Base-by-base conservation (phyloP, 495 filamentous ascomycete species). In the Penicillium bialowiezense region DNA sequence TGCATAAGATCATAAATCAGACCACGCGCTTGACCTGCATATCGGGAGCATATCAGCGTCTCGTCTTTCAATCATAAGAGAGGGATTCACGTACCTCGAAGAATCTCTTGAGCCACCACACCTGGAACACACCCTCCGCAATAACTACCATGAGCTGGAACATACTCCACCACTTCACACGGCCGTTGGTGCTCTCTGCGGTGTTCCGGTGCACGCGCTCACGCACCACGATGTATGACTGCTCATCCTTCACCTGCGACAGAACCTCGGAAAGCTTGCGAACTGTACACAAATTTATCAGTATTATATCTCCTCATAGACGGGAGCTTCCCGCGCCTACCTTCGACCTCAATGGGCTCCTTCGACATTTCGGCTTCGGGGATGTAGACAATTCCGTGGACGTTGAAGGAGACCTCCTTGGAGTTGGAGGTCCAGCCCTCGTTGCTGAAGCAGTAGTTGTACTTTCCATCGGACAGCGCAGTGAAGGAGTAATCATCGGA, bases 101-200 rank as follows among this genome's bases (percentile, higher is more conserved):
- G 76, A 98, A 97, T 62, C 95, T 76, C 78, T 95, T 92, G 68
- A 98, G 65, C 89, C 93, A 98, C 93, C 95, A 97, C 52, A 98
- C 95, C 73, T 98, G 93, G 78, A 97, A 98, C 41, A 97, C 75
- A 59, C 90, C 90, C 76, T 96, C 89, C 37, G 87, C 93, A 50
- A 93, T 77, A 39, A 98, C 79, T 46, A 98, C 87, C 42, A 83
- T 81, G 48, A 98, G 79, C 70, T 97, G 91, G 72, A 97, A 97
- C 52, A 97, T 81, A 66, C 91, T 97, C 95, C 95, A 98, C 93
- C 93, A 98, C 73, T 98, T 98, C 51, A 98, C 93, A 44, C 93
- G 77, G 52, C 83, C 82, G 70, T 98, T 98, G 48, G 93, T 98
- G 80, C 90, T 96, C 78, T 98, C 93, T 40, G 93, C 93, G 4